Evolutionary conservation across 2,329 filamentous ascomycete species (phyloP).

Genomic region (Rhynchosporium graminicola): DNA sequence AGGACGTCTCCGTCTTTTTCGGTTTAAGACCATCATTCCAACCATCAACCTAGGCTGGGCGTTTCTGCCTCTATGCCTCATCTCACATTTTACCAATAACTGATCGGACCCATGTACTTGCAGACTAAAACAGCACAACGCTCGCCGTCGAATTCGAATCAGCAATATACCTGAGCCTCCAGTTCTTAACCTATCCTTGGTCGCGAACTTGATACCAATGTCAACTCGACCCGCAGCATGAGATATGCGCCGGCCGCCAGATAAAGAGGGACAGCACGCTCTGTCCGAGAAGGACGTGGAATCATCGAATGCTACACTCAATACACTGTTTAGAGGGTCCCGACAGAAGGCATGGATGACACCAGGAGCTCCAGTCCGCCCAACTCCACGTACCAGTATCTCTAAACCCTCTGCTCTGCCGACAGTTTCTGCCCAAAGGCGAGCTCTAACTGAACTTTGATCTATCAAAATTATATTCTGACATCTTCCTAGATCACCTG

Average conservation of each 20-base stretch:
- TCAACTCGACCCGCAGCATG: constrained; percentile 21
- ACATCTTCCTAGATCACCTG: constrained; percentile 21
- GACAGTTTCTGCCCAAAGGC: constrained; percentile 28
- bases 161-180: not conserved
- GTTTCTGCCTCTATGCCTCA: constrained; percentile 13
- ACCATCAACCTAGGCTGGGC: not conserved
- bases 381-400: constrained; percentile 35
- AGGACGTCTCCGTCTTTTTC: not conserved
- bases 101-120: not conserved
- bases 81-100: constrained; percentile 17
- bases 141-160: not conserved
- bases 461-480: constrained; percentile 8
- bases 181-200: not conserved
- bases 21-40: not conserved
- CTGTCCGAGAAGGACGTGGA: constrained; percentile 39
- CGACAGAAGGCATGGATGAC: constrained; percentile 42
- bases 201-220: constrained; percentile 26
- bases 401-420: constrained; percentile 26
- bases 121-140: not conserved
- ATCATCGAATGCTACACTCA: constrained; percentile 41
- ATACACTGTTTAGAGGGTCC: constrained; percentile 39
- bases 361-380: constrained; percentile 34
- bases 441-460: constrained; percentile 15
- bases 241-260: constrained; percentile 40
- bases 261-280: constrained; percentile 34